phyloP scores from a whole-genome alignment of 2,329 filamentous ascomycete genomes.

The Gremmenia infestans region DNA sequence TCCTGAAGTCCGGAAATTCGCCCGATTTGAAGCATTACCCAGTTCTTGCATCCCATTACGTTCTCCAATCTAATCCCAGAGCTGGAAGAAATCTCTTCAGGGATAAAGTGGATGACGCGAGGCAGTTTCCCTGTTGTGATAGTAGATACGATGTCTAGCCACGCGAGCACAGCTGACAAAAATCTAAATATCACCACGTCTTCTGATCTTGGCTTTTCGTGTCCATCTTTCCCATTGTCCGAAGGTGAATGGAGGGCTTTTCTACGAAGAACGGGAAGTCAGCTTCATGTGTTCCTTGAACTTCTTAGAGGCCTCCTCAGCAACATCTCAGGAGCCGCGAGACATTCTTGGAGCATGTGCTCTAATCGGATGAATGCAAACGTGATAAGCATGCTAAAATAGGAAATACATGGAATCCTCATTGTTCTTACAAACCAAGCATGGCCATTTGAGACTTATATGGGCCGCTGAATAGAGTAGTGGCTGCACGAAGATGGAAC shows the following conservation, averaged over 20 bases:
- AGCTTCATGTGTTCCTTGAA: too few species aligned
- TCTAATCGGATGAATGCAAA: too few species aligned
- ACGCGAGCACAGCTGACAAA: constrained; percentile 44
- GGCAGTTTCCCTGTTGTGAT: constrained; percentile 41
- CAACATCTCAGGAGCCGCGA: too few species aligned
- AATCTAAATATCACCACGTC: constrained; percentile 41
- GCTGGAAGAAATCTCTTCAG: constrained; percentile 35
- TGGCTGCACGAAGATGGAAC: constrained; percentile 25
- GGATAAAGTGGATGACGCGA: constrained; percentile 38
- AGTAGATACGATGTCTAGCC: constrained; percentile 46
- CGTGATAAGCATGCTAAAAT: too few species aligned
- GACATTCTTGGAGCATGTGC: too few species aligned
- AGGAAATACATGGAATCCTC: too few species aligned
- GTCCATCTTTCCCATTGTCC: neutral
- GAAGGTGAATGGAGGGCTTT: too few species aligned
- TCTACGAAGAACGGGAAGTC: too few species aligned
- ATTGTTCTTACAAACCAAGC: constrained; percentile 7
- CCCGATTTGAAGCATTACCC: constrained; percentile 50
- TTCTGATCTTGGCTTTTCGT: neutral
- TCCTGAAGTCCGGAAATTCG: constrained; percentile 49
- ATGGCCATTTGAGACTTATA: constrained; percentile 1
- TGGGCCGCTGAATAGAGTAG: constrained; percentile 10
- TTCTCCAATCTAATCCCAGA: constrained; percentile 39
- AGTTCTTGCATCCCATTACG: constrained; percentile 52
- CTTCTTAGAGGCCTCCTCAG: too few species aligned